Conservation (phyloP, 2,329 filamentous ascomycete species). For the Penicillium freii region DNA sequence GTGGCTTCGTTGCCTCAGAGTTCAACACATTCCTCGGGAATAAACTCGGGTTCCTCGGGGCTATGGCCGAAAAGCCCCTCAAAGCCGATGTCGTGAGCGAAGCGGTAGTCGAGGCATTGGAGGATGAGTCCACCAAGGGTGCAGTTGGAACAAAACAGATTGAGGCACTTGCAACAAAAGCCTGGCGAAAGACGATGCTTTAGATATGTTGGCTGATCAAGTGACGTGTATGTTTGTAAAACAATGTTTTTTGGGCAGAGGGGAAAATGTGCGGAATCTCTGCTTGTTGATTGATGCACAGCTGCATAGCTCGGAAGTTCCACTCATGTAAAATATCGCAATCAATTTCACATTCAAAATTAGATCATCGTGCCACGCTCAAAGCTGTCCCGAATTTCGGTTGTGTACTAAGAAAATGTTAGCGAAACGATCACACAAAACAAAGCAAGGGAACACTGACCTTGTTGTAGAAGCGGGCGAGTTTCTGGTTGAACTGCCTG, state of each 20-base stretch:
- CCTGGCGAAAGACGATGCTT: conserved; percentile 89
- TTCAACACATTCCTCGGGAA: conserved; percentile 78
- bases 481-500: conserved; percentile 99
- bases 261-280: conserved; percentile 5
- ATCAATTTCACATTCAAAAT: conserved; percentile 23
- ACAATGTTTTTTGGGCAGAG: background rate
- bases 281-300: background rate
- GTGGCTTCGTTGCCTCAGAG: conserved; percentile 69
- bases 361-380: conserved; percentile 96
- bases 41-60: conserved; percentile 74
- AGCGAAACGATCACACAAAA: conserved; percentile 12
- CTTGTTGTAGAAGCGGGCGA: conserved; percentile 95
- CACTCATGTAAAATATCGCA: conserved; percentile 23
- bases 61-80: conserved; percentile 79
- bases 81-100: conserved; percentile 85
- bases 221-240: conserved; percentile 5
- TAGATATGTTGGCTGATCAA: conserved; percentile 42
- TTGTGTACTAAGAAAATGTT: conserved; percentile 65
- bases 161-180: conserved; percentile 73
- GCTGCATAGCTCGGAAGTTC: conserved; percentile 5
- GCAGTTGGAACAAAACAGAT: conserved; percentile 77
- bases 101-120: conserved; percentile 82
- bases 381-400: conserved; percentile 95
- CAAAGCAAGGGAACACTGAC: conserved; percentile 36
- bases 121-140: conserved; percentile 69